Percentiles rank a stretch among this genome's conserved stretches.
phyloP scores from a whole-genome alignment of 2,329 filamentous ascomycete genomes.

The Paraconiothyrium sp. region DNA sequence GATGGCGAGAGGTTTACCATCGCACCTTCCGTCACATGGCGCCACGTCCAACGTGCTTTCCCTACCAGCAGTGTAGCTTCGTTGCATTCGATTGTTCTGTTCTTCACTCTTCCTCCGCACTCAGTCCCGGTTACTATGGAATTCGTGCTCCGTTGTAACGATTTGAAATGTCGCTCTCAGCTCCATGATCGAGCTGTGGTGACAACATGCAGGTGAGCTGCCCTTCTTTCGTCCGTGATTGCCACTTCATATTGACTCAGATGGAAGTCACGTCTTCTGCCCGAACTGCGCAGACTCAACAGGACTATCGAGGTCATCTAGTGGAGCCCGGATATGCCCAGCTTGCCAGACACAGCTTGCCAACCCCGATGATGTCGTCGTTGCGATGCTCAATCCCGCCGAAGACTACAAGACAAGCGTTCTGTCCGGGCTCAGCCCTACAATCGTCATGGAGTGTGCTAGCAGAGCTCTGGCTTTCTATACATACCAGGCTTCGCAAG shows the following conservation, averaged over 20 bases:
- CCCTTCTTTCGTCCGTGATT: conserved; percentile 15
- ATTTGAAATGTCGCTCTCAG: conserved; percentile 75
- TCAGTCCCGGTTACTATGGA: conserved; percentile 66
- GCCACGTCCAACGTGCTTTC: conserved; percentile 3
- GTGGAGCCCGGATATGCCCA: conserved; percentile 71
- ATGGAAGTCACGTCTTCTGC: conserved; percentile 80
- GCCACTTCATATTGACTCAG: conserved; percentile 47
- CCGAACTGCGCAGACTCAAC: conserved; percentile 73
- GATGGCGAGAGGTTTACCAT: neutral
- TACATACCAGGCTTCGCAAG: conserved; percentile 84
- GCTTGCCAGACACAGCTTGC: conserved; percentile 75
- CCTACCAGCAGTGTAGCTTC: neutral
- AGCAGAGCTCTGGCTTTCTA: conserved; percentile 83
- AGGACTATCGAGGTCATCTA: conserved; percentile 67
- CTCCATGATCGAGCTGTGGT: conserved; percentile 79
- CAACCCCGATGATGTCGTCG: conserved; percentile 78
- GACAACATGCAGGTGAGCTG: conserved; percentile 81
- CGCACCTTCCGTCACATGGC: neutral
- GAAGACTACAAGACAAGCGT: conserved; percentile 93
- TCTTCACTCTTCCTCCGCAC: neutral
- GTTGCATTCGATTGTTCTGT: neutral
- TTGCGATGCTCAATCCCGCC: conserved; percentile 76
- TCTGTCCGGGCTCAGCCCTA: conserved; percentile 82
- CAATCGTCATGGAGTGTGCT: conserved; percentile 85
- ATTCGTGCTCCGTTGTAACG: conserved; percentile 79